These are phyloP conservation scores for Sedum album DNA, from an alignment of 164 flowering plant genomes.

Conservation along the genomic window DNA sequence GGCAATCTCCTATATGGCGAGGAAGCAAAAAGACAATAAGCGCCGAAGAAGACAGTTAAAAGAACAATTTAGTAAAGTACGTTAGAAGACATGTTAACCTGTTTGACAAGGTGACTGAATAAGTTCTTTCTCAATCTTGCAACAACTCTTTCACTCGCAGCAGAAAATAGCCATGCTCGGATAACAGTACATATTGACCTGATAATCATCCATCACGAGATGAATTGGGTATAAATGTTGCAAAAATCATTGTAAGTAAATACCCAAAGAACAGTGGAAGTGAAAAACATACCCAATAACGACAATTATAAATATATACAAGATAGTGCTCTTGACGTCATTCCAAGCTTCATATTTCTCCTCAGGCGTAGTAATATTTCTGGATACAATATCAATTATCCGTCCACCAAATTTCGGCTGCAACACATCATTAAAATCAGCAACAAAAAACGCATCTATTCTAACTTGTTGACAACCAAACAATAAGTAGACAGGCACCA, in stretches of 20 bases:
- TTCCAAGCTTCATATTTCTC: constrained; percentile 55
- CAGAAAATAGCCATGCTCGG: constrained; percentile 87
- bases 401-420: constrained; percentile 97
- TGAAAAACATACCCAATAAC: constrained; percentile 58
- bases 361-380: constrained; percentile 58
- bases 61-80: too few relatives aligned
- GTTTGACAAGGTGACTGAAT: constrained; percentile 73
- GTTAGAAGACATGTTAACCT: too few relatives aligned
- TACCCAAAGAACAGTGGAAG: too few relatives aligned
- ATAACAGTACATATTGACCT: constrained; percentile 77
- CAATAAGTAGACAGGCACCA: background rate
- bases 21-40: constrained; percentile 5
- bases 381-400: constrained; percentile 88
- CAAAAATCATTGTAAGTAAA: background rate
- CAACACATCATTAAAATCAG: constrained; percentile 12
- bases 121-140: constrained; percentile 77
- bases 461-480: too few relatives aligned
- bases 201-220: constrained; percentile 15
- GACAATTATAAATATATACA: constrained; percentile 57
- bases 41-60: background rate
- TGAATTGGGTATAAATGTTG: background rate
- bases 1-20: constrained; percentile 54
- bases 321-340: constrained; percentile 64
- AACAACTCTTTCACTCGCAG: constrained; percentile 97
- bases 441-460: too few relatives aligned